Evolutionary conservation across 371 early-diverging fungal species (phyloP), one percentile per base, ranked within the genome.

Genomic region (Circinella minor): DNA sequence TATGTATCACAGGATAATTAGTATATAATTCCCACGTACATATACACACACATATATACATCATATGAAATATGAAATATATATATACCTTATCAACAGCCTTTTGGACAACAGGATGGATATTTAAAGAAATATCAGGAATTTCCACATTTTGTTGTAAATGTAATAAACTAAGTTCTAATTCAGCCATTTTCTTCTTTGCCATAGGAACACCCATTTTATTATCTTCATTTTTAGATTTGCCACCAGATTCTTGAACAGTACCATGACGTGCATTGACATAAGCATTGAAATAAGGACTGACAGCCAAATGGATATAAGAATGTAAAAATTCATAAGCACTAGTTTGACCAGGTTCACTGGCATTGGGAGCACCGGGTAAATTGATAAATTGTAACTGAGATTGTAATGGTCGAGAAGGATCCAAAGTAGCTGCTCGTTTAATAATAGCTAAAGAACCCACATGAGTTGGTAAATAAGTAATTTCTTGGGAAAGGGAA

Each of bases 61-160:
- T 18, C n/a, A n/a, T n/a, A 49, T 51, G 36, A 37, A 20, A 2
- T 49, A 15, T 47, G 46, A 47, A 47, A 49, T 34, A 10, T 9
- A 38, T 74, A 4, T 71, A 76, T 76, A 88, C 92, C 74, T 89
- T 86, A 20, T 92, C 93, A 7, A 95, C 92, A 4, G 93, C 92
- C 38, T 88, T 86, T 73, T 88, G 89, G 43, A 98, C 91, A 4
- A 91, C 87, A 15, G 95, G 95, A 74, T 97, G 94, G 71, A 96
- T 94, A 69, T 81, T 89, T 57, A 99, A 89, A 3, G 84, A 81
- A 47, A 96, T 91, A 20, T 97, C 97, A 6, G 99, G 99, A 55
- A 99, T 99, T 59, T 96, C 98, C 46, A 98, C 95, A 76, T 98
- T 98, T 73, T 99, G 97, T 79, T 99, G 98, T 57, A 99, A 77